Evolutionary conservation across 345 rosid genomes (phyloP).

Genomic region (Triadica sebifera): DNA sequence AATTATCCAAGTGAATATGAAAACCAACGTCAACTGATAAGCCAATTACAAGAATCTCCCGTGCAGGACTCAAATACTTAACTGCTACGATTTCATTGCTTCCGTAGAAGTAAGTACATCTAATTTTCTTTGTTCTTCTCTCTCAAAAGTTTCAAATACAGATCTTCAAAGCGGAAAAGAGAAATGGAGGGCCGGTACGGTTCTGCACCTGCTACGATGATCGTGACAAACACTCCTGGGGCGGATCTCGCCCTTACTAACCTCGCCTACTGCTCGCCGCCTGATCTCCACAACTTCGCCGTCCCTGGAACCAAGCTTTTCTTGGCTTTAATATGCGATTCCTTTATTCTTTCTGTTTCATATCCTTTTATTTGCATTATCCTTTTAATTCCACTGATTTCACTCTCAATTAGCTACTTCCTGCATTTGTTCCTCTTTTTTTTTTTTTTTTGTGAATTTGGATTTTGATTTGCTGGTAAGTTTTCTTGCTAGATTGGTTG

Average conservation of each 20-base stretch:
- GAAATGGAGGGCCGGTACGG: slow-evolving; percentile 62
- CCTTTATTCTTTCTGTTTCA: slow-evolving; percentile 64
- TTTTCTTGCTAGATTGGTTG: not conserved
- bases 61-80: too few species aligned
- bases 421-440: not conserved
- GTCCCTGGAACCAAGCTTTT: slow-evolving; percentile 71
- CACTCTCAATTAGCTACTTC: not conserved
- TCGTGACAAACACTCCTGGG: slow-evolving; percentile 70
- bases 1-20: too few species aligned
- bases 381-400: not conserved
- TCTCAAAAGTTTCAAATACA: not conserved
- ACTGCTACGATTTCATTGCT: too few species aligned
- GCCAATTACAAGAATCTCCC: too few species aligned
- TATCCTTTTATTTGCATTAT: slow-evolving; percentile 53
- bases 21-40: too few species aligned
- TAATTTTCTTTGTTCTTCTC: too few species aligned
- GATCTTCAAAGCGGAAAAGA: slow-evolving; percentile 14
- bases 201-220: slow-evolving; percentile 51
- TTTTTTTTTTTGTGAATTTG: not conserved
- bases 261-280: slow-evolving; percentile 77
- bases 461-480: not conserved
- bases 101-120: too few species aligned
- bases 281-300: slow-evolving; percentile 80
- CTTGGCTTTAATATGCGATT: slow-evolving; percentile 61
- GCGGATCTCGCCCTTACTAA: slow-evolving; percentile 83